Conservation (phyloP, 1,284 basidiomycete species). For the Sporisorium graminicola region DNA sequence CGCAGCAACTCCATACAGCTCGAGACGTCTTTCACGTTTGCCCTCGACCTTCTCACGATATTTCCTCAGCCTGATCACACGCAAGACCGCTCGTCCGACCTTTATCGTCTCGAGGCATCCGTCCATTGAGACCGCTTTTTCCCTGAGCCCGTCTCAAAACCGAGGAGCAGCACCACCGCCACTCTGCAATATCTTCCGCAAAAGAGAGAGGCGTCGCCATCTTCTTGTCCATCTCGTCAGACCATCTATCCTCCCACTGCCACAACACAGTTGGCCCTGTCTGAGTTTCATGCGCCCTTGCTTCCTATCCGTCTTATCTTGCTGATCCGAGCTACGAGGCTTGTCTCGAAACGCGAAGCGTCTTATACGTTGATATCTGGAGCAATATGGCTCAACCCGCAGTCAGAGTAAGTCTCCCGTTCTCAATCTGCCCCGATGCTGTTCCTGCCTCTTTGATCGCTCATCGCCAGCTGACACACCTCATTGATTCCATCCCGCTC, state of each 20-base stretch:
- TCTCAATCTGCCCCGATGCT: too few relatives aligned
- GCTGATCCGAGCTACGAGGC: constrained; percentile 16
- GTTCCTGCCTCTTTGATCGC: background rate
- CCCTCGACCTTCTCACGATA: background rate
- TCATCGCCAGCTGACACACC: constrained; percentile 1
- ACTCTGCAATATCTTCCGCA: background rate
- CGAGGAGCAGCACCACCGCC: background rate
- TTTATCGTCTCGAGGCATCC: background rate
- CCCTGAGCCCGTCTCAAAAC: background rate
- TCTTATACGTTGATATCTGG: background rate
- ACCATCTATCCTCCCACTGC: background rate
- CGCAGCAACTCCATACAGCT: constrained; percentile 10
- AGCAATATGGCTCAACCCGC: constrained; percentile 44
- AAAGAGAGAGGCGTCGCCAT: background rate
- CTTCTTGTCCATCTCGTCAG: background rate
- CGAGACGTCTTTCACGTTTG: background rate
- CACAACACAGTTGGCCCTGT: background rate
- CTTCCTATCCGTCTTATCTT: background rate
- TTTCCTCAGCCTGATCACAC: background rate
- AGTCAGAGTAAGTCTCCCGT: constrained; percentile 33
- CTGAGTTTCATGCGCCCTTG: constrained; percentile 14
- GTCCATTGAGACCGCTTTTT: background rate
- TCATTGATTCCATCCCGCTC: background rate
- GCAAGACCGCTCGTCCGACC: background rate
- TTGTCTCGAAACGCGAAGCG: constrained; percentile 11